A percentile compares a stretch with the other conserved stretches of the same genome.
Conservation (phyloP, 1,284 basidiomycete genomes). For the Austroboletus niveus region DNA sequence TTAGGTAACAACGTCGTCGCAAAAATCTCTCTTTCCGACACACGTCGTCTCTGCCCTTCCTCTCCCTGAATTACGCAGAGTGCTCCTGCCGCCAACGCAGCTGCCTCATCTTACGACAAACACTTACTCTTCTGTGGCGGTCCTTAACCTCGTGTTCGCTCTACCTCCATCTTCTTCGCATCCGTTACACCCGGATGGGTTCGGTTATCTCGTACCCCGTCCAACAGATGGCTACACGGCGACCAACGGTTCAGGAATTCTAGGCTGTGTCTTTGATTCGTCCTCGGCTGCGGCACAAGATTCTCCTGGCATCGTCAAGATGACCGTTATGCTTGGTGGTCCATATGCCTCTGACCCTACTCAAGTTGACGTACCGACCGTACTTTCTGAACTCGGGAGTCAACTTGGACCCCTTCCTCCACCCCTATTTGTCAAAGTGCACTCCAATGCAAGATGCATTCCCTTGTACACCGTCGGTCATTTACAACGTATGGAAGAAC, state of each 20-base stretch:
- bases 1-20: slow-evolving; percentile 44
- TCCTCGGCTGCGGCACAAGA: slow-evolving; percentile 73
- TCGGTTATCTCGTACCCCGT: slow-evolving; percentile 93
- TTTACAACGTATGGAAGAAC: slow-evolving; percentile 60
- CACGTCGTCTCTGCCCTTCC: slow-evolving; percentile 72
- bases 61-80: slow-evolving; percentile 59
- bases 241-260: slow-evolving; percentile 50
- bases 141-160: slow-evolving; percentile 76
- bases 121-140: slow-evolving; percentile 63
- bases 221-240: slow-evolving; percentile 49
- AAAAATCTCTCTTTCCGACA: slow-evolving; percentile 43
- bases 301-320: slow-evolving; percentile 49
- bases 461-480: slow-evolving; percentile 82
- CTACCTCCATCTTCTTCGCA: slow-evolving; percentile 38
- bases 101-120: slow-evolving; percentile 52
- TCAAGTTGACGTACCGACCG: slow-evolving; percentile 29
- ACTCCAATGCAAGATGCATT: slow-evolving; percentile 73
- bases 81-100: slow-evolving; percentile 43
- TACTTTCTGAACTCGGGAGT: slow-evolving; percentile 41
- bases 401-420: slow-evolving; percentile 55
- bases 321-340: slow-evolving; percentile 93
- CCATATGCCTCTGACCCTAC: slow-evolving; percentile 38
- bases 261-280: slow-evolving; percentile 86
- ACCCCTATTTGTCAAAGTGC: slow-evolving; percentile 57
- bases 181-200: slow-evolving; percentile 76